Base-by-base conservation (phyloP, 805 yeast genomes). In the Millerago galiae region DNA sequence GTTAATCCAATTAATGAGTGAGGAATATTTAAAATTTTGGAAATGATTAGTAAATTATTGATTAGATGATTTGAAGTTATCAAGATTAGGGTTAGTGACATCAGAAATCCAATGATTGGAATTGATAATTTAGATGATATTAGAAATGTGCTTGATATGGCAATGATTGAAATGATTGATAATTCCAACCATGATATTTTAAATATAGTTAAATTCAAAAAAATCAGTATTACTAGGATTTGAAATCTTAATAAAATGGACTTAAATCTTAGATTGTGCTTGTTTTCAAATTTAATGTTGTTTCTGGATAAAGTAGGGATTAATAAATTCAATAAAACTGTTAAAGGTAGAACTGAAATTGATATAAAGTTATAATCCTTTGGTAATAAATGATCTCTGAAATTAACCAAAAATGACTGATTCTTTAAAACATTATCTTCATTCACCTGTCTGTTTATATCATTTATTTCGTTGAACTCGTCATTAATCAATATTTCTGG, bases 1-100 rank as follows among this genome's bases (percentile, higher is more conserved):
- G 98, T 91, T 10, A 89, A 65, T 0, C 99, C 99, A 21, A 91
- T 63, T 11, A 90, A 72, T 3, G 89, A 88, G 46, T 87, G 93
- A 9, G 88, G 77, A 8, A 91, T 62, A 24, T 75, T 59, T 40
- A 77, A 74, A 0, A 80, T 66, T 1, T 75, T 66, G 0, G 90
- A 81, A 43, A 85, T 58, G 16, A 81, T 67, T 40, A 79, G 75
- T 36, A 91, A 61, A 1, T 81, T 67, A 3, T 71, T 70, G 33
- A 91, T 83, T 12, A 89, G 77, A 48, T 81, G 85, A 4, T 77
- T 72, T 1, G 95, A 91, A 33, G 83, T 71, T 2, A 72, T 52
- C 0, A 93, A 71, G 11, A 90, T 81, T 76, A 88, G 79, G 1
- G 77, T 57, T 3, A 91, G 67, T 1, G 95, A 74, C 6, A 78